A percentile compares a stretch with the other conserved stretches of the same genome.
These are phyloP conservation scores for Benincasa hispida DNA, from an alignment of 306 rosid species.

Conservation along the genomic window DNA sequence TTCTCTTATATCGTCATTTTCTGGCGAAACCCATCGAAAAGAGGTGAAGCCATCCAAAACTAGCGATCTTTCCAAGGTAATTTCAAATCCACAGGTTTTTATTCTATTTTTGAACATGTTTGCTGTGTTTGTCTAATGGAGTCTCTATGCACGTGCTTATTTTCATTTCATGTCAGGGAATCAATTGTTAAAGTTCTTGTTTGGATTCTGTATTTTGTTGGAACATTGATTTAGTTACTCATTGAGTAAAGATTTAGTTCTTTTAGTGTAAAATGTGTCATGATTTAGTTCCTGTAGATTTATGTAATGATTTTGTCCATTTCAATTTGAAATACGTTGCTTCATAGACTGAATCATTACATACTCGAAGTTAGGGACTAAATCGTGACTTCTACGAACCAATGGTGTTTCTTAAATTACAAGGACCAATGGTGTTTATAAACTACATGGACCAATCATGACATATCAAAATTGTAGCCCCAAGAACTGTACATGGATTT, in stretches of 20 bases:
- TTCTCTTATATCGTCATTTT: background rate
- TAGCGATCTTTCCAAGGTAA: background rate
- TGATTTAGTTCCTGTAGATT: too few relatives aligned
- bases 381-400: too few relatives aligned
- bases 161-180: background rate
- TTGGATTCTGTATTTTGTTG: background rate
- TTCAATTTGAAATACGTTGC: too few relatives aligned
- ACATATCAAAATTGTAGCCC: too few relatives aligned
- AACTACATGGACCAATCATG: too few relatives aligned
- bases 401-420: too few relatives aligned
- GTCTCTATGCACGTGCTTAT: background rate
- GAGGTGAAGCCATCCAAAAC: background rate
- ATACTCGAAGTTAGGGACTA: too few relatives aligned
- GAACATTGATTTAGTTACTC: background rate
- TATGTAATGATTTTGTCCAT: background rate
- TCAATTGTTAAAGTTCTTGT: background rate
- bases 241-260: background rate
- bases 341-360: too few relatives aligned
- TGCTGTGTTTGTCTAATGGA: background rate
- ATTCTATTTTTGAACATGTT: background rate
- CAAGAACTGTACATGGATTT: too few relatives aligned
- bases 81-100: background rate
- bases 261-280: background rate
- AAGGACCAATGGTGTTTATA: too few relatives aligned
- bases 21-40: background rate